A percentile compares a stretch with the other conserved stretches of the same genome.
phyloP scores from a whole-genome alignment of 768 basidiomycete genomes.

The Mycena albidolilacea region DNA sequence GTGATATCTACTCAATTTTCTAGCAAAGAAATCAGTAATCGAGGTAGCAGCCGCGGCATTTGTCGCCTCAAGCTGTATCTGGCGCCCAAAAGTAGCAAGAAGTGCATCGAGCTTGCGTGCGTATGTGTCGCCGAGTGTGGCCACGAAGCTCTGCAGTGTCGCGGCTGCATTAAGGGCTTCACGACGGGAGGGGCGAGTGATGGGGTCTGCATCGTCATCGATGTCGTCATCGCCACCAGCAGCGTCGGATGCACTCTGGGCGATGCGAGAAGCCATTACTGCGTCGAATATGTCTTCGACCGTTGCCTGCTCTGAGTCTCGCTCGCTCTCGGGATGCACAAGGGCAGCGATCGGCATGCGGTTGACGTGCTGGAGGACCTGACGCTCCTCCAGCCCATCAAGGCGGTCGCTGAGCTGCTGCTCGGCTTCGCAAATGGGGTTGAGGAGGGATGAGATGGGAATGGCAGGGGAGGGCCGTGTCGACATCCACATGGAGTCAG shows the following conservation, averaged over 20 bases:
- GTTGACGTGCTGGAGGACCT: too few species aligned
- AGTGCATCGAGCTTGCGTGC: not conserved
- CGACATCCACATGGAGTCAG: slow-evolving; percentile 25
- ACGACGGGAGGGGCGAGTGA: not conserved
- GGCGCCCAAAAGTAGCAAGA: not conserved
- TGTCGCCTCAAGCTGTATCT: not conserved
- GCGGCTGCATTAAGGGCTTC: not conserved
- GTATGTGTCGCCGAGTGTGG: not conserved
- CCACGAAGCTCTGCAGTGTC: not conserved
- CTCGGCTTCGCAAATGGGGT: too few species aligned
- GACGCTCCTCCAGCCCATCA: too few species aligned
- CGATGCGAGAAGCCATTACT: too few species aligned
- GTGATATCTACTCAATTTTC: not conserved
- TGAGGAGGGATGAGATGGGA: too few species aligned
- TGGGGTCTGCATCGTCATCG: not conserved
- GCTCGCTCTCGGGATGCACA: too few species aligned
- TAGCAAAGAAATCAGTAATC: not conserved
- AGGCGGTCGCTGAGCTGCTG: too few species aligned
- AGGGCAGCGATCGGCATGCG: too few species aligned
- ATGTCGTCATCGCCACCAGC: too few species aligned
- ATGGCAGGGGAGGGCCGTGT: not conserved
- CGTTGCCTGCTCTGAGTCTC: too few species aligned
- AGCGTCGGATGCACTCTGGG: too few species aligned
- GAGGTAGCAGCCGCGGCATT: not conserved
- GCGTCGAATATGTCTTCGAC: too few species aligned